Percentiles rank a stretch among this genome's conserved stretches.
phyloP scores from a whole-genome alignment of 305 asterid genomes.

The Fraxinus latifolia region DNA sequence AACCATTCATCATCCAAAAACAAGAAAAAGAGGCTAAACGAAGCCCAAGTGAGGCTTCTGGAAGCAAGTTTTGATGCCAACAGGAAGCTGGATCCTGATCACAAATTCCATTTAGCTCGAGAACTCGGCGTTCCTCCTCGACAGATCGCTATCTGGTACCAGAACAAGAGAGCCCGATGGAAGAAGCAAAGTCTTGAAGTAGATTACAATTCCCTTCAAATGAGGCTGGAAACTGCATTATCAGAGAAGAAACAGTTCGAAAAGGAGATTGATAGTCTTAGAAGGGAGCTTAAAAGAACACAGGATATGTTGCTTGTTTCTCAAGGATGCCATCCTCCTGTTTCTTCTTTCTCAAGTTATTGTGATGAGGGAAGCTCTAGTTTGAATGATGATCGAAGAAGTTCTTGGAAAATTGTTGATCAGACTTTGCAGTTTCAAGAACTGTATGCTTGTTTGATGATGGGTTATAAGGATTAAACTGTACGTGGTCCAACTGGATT shows the following conservation, averaged over 20 bases:
- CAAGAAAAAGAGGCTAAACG: slow-evolving; percentile 53
- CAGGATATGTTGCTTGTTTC: slow-evolving; percentile 41
- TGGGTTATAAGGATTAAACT: slow-evolving; percentile 23
- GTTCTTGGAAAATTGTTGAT: slow-evolving; percentile 37
- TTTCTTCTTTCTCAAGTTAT: slow-evolving; percentile 59
- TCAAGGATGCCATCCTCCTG: slow-evolving; percentile 27
- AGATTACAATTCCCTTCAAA: slow-evolving; percentile 56
- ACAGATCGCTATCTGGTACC: slow-evolving; percentile 76
- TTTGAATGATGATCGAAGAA: slow-evolving; percentile 41
- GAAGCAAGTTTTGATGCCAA: slow-evolving; percentile 55
- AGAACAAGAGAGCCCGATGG: slow-evolving; percentile 77
- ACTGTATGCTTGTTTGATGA: slow-evolving; percentile 62
- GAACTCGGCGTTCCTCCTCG: slow-evolving; percentile 60
- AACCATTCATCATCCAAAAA: slow-evolving; percentile 21
- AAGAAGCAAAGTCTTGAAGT: slow-evolving; percentile 64
- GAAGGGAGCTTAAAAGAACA: slow-evolving; percentile 51
- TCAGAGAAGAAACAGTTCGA: slow-evolving; percentile 51
- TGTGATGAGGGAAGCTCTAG: slow-evolving; percentile 76
- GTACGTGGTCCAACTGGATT: slow-evolving; percentile 8
- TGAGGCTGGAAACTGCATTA: slow-evolving; percentile 38
- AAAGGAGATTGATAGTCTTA: slow-evolving; percentile 47
- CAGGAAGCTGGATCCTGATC: slow-evolving; percentile 67
- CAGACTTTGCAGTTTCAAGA: slow-evolving; percentile 42
- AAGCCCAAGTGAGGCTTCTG: slow-evolving; percentile 57
- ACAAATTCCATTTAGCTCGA: slow-evolving; percentile 60